Evolutionary conservation across 1,284 basidiomycete genomes (phyloP), one percentile per base, ranked within the genome.

Genomic region (Ganoderma sp.): DNA sequence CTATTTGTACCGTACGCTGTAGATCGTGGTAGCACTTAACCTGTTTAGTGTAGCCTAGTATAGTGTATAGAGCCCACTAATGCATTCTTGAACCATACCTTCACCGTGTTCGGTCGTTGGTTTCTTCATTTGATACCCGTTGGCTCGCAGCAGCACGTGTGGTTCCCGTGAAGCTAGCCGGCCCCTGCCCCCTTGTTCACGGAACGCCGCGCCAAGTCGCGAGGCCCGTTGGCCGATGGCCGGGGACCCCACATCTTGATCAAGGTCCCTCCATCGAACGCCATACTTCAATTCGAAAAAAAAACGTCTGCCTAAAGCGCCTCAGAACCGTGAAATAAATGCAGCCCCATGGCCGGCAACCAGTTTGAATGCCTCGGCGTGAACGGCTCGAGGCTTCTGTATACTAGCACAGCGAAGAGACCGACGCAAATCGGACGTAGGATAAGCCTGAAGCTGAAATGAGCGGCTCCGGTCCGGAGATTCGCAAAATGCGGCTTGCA

Each of bases 1-100:
- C 37, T 39, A 3, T 39, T 39, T 10, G n/a, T 43, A 65, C 56
- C 43, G 7, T 50, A 66, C n/a, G 41, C 15, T 37, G 56, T 57
- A 34, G 42, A 34, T 50, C 25, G 19, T 25, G 37, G 32, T 61
- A 48, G n/a, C n/a, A 45, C 37, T 22, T 19, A 32, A 56, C 32
- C 22, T 45, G 19, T 25, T 28, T 39, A 52, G 62, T 63, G 34
- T 54, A 65, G 64, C 57, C n/a, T 66, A 66, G 59, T 39, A 34
- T 41, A 61, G 25, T 22, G 37, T 39, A 10, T 61, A 62, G 43
- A 56, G 41, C 50, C 28, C 52, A 56, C 14, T 37, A n/a, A 58
- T 41, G 10, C 56, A 58, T 58, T 12, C 56, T 58, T 60, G 41
- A 60, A 42, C 58, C 58, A 28, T 43, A 42, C 2, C 22, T 25